Evolutionary conservation across 2,329 filamentous ascomycete genomes (phyloP).

Genomic region (Tolypocladium endophyticum): DNA sequence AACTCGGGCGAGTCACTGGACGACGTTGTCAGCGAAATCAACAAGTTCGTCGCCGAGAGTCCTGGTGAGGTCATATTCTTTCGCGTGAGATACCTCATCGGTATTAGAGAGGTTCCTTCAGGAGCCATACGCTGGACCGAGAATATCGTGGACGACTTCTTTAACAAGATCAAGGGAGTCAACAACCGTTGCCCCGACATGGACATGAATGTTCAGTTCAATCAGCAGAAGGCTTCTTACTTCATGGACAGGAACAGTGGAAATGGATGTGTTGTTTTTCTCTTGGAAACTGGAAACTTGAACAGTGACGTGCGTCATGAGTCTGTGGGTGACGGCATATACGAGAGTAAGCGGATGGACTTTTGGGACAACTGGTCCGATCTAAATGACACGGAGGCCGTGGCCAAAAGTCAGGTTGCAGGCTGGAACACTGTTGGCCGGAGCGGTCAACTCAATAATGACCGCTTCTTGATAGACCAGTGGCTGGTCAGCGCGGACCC

Average conservation of each 20-base stretch:
- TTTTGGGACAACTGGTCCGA: slow-evolving; percentile 20
- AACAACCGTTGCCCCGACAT: slow-evolving; percentile 27
- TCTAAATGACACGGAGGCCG: slow-evolving; percentile 12
- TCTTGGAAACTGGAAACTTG: slow-evolving; percentile 9
- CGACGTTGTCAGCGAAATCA: slow-evolving; percentile 31
- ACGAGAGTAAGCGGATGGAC: slow-evolving; percentile 11
- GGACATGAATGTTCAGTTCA: slow-evolving; percentile 8
- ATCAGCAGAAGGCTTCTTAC: slow-evolving; percentile 14
- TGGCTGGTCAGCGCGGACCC: slow-evolving; percentile 18
- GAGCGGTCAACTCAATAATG: neutral
- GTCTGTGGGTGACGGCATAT: slow-evolving; percentile 18
- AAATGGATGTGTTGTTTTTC: slow-evolving; percentile 21
- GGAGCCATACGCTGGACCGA: slow-evolving; percentile 22
- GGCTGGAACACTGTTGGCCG: slow-evolving; percentile 11
- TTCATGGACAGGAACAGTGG: slow-evolving; percentile 21
- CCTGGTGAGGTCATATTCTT: slow-evolving; percentile 34
- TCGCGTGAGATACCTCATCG: slow-evolving; percentile 30
- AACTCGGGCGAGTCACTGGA: slow-evolving; percentile 33
- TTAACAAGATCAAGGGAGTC: slow-evolving; percentile 27
- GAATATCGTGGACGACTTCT: slow-evolving; percentile 29
- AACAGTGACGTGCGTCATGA: slow-evolving; percentile 2
- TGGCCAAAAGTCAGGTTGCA: slow-evolving; percentile 12
- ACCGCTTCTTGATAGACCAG: slow-evolving; percentile 14
- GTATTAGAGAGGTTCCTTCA: slow-evolving; percentile 24
- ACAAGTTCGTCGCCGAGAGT: slow-evolving; percentile 31